These are phyloP conservation scores for Penicillium pancosmium DNA, from an alignment of 495 filamentous ascomycete species.

Conservation along the genomic window DNA sequence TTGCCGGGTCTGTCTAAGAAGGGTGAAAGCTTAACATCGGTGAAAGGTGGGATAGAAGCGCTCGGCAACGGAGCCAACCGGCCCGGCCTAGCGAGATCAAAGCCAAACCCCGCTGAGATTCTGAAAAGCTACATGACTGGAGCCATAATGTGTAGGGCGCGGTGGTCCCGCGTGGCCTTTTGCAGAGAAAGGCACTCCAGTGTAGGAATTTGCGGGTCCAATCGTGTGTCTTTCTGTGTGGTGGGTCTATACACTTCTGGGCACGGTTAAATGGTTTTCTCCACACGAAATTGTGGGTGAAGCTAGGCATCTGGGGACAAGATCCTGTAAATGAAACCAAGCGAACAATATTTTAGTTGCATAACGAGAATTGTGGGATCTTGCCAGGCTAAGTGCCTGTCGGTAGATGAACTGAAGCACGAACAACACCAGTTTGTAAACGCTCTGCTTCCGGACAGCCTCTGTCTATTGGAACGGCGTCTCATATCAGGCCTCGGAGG, in stretches of 20 bases:
- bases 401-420: no score
- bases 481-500: no score
- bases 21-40: not conserved
- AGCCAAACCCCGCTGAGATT: not conserved
- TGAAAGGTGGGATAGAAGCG: not conserved
- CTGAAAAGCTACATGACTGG: not conserved
- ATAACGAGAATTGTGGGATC: no score
- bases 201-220: conserved; percentile 14
- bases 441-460: no score
- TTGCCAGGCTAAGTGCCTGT: no score
- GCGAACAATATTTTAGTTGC: not conserved
- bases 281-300: not conserved
- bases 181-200: conserved; percentile 1
- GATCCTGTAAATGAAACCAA: not conserved
- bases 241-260: conserved; percentile 10
- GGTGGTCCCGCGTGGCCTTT: conserved; percentile 2
- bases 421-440: no score
- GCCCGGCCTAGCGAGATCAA: conserved; percentile 5
- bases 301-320: not conserved
- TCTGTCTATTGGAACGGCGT: no score
- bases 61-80: not conserved
- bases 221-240: conserved; percentile 13
- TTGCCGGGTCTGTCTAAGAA: not conserved
- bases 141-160: not conserved
- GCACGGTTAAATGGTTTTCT: conserved; percentile 1